Base-by-base conservation (phyloP, 2,329 filamentous ascomycete species). In the Microcyclospora pomicola region DNA sequence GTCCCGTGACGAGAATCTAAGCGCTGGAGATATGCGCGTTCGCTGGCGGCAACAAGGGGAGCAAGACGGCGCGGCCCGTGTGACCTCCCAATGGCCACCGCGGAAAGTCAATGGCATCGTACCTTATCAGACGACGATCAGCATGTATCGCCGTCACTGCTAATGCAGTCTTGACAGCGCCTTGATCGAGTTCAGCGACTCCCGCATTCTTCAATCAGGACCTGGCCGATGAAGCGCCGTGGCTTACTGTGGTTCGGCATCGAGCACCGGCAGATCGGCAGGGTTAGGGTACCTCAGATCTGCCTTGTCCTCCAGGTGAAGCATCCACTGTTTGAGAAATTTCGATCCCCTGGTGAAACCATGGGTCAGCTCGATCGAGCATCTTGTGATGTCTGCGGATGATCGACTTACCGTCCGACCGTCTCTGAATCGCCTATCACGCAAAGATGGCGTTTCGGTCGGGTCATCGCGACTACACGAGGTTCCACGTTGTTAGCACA, bases 371-470 rank as follows among this genome's bases (percentile, higher is more conserved):
- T 36, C 34, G 16, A 14, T 38, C 36, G 15, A 33, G 34, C 19
- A 7, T 24, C 19, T 24, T 24, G 19, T 24, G 19, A 24, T 24
- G 19, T 24, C 7, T 24, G 19, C 19, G 19, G 19, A 24, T 7
- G 7, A 24, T 31, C 15, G 24, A 75, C 82, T 73, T 68, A 93
- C 82, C 73, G 77, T 61, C 80, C 78, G 39, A 94, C 83, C 2
- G 88, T 96, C 58, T 95, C 91, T 42, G 85, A 91, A 60, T 98
- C 91, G 33, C 88, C 91, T 52, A 95, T 80, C 13, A 98, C 73
- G 45, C 83, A 91, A 32, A 98, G 68, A 55, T 91, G 88, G 49
- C 91, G 75, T 64, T 82, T 88, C 5, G 91, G 85, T 48, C 91
- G 76, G 44, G 91, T 98, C 87, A 98, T 96, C 37, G 91, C 88